Evolutionary conservation across 495 filamentous ascomycete genomes (phyloP), one percentile per base, ranked within the genome.

Genomic region (Penicillium nucicola): DNA sequence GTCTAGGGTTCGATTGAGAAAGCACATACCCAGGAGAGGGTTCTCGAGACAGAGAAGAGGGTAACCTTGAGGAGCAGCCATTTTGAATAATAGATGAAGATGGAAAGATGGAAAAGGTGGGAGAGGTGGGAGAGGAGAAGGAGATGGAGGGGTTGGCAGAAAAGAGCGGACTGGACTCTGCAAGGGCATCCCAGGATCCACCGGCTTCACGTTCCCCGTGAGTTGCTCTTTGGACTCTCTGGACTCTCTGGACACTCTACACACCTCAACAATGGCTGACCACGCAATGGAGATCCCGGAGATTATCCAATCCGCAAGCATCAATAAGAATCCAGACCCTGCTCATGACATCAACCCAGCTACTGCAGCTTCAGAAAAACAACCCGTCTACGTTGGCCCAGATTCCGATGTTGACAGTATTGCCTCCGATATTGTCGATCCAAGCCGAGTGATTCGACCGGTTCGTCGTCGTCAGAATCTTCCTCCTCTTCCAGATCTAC

Each of bases 41-140:
- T 98, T 98, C 84, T 96, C 93, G 62, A 98, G 71, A 74, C 87
- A 91, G 53, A 96, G 76, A 52, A 98, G 84, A 68, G 85, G 77
- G 75, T 86, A 97, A 66, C 87, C 84, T 69, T 87, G 84, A 45
- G 71, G 69, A 56, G 85, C 65, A 51, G 87, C 77, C 89, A 92
- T 93, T 57, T 69, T 82, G 47, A 53, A 28, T 28, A 41, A 35
- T 48, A 48, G 43, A 23, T 7, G 20, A 28, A 23, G n/a, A n/a
- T n/a, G n/a, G n/a, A 22, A 39, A 44, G 19, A 18, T 33, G 44
- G 36, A 34, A 44, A 23, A 50, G 47, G 33, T 36, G 36, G 34
- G 36, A 57, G 48, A 50, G 40, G 47, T 47, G 44, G 47, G 58
- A 45, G 50, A 60, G 37, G 42, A 55, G 56, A 33, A 55, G 45